Evolutionary conservation across 345 rosid genomes (phyloP).

Genomic region (Aurinia saxatilis): DNA sequence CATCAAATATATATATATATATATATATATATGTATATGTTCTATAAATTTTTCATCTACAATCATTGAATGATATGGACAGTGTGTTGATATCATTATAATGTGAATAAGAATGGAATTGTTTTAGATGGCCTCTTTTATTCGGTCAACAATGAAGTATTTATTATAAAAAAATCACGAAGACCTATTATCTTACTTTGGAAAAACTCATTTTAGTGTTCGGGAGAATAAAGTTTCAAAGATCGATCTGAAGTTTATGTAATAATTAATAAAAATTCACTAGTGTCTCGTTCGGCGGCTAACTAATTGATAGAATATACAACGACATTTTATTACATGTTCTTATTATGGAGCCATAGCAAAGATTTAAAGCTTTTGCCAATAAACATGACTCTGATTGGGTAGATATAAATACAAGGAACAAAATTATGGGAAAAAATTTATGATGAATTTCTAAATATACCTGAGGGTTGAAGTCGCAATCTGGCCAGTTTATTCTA

Average conservation of each 20-base stretch:
- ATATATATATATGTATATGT: too few relatives aligned
- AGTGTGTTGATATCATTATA: not conserved
- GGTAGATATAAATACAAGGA: too few relatives aligned
- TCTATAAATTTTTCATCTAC: not conserved
- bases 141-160: not conserved
- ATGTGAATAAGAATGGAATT: not conserved
- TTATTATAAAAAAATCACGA: not conserved
- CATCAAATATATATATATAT: not conserved
- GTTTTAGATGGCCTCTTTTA: not conserved
- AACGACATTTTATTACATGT: too few relatives aligned
- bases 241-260: too few relatives aligned
- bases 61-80: slow-evolving; percentile 5
- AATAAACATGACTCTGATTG: too few relatives aligned
- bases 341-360: not conserved
- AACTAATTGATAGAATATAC: not conserved
- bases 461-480: too few relatives aligned
- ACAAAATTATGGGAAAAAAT: too few relatives aligned
- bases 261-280: too few relatives aligned
- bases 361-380: too few relatives aligned
- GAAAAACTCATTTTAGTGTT: not conserved
- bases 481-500: too few relatives aligned
- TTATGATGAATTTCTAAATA: too few relatives aligned
- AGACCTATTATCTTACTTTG: slow-evolving; percentile 1
- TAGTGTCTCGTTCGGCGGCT: slow-evolving; percentile 13
- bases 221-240: too few relatives aligned